Base-by-base conservation (phyloP, 306 rosid species). In the Cucurbita pepo region DNA sequence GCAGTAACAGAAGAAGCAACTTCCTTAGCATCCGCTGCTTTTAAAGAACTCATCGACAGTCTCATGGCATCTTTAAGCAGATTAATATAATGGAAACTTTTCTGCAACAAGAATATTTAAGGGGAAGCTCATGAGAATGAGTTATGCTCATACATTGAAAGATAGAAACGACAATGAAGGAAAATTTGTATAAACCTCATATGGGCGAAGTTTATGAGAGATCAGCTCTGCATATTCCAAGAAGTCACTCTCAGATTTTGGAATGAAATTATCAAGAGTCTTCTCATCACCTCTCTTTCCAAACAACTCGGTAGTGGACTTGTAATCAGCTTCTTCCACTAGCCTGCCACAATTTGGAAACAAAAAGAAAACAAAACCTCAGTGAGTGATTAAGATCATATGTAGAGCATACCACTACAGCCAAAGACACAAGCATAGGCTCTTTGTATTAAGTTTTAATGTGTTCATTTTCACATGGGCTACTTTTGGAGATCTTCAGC, bases 1-100 rank as follows among this genome's bases (percentile, higher is more conserved):
- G 99, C 96, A 4, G 95, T 80, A 69, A 88, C 47, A 0, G 99
- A 94, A 37, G 97, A 94, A 15, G 99, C 91, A 59, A 91, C 90
- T 1, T 91, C 99, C 80, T 94, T 94, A 6, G 97, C 97, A 80
- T 94, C 99, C 10, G 96, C 85, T 56, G 91, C 99, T 89, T 91
- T 91, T 75, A 94, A 79, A 13, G 91, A 71, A 74, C 78, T 71
- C 92, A 84, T 89, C 25, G 97, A 91, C 53, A 94, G 72, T 85
- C 97, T 91, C 90, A 91, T 88, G 37, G 85, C 86, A 10, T 87
- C 82, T 86, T 91, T 94, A 55, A 94, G 88, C 76, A 94, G 87
- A 66, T 80, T 77, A 3, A 88, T 84, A 78, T 85, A 91, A 80
- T 94, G 96, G 56, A 61, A 88, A 81, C 95, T 91, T 91, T 94